phyloP scores from a whole-genome alignment of 2,329 filamentous ascomycete genomes.

The Cadophora luteo-olivacea region DNA sequence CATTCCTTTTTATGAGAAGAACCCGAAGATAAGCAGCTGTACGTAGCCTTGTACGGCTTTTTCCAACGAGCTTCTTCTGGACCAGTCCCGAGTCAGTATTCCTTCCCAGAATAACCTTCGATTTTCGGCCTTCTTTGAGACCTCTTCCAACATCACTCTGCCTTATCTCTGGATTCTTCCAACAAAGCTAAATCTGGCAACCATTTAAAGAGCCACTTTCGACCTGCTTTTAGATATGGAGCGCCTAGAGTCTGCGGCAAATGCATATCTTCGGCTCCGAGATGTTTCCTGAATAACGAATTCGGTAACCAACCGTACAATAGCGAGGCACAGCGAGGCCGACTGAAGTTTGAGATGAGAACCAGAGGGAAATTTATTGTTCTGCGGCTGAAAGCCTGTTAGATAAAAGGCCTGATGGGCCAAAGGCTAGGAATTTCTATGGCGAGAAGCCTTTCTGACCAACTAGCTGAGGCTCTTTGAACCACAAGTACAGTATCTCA shows the following conservation, averaged over 20 bases:
- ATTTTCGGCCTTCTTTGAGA: not conserved
- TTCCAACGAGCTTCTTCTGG: no score
- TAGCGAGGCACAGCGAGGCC: not conserved
- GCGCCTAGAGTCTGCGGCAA: not conserved
- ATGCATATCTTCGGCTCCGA: not conserved
- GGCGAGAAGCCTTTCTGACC: not conserved
- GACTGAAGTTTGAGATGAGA: not conserved
- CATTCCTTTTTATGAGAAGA: not conserved
- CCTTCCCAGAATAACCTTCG: constrained; percentile 2
- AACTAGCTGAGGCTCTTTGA: not conserved
- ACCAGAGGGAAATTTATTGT: no score
- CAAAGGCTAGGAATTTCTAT: not conserved
- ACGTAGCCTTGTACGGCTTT: not conserved
- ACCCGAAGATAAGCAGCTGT: not conserved
- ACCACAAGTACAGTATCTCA: not conserved
- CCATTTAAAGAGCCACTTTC: not conserved
- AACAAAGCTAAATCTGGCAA: constrained; percentile 2
- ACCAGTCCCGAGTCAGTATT: not conserved
- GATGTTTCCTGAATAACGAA: not conserved
- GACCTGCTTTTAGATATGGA: not conserved
- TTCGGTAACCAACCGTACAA: not conserved
- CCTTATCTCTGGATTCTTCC: not conserved
- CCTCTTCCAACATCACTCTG: not conserved
- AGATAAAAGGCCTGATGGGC: not conserved
- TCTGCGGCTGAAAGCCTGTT: not conserved